Evolutionary conservation across 208 protist genomes (phyloP).

Genomic region (Trypanosoma cruzi): DNA sequence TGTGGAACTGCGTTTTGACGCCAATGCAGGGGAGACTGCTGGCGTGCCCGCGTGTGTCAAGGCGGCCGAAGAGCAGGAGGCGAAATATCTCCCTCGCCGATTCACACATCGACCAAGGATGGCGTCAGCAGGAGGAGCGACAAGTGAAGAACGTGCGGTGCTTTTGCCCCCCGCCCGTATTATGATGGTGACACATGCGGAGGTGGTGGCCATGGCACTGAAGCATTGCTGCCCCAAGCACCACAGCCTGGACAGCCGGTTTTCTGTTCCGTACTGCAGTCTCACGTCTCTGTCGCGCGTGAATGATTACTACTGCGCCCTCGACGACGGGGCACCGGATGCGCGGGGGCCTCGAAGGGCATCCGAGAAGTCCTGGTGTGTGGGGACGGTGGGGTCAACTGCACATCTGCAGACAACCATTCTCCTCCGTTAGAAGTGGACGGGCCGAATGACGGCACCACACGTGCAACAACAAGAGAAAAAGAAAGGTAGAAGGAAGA

Average conservation of each 20-base stretch:
- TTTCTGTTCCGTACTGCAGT: constrained; percentile 83
- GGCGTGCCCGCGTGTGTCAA: constrained; percentile 46
- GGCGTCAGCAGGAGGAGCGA: not conserved
- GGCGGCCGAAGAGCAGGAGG: constrained; percentile 41
- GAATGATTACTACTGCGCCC: constrained; percentile 58
- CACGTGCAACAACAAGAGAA: not conserved
- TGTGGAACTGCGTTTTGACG: constrained; percentile 49
- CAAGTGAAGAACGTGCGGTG: constrained; percentile 2
- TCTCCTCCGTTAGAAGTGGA: constrained; percentile 54
- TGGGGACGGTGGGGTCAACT: constrained; percentile 53
- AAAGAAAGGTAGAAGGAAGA: not conserved
- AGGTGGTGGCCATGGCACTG: constrained; percentile 60
- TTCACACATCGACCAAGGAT: not conserved
- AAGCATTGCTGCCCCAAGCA: constrained; percentile 72
- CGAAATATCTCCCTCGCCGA: constrained; percentile 21
- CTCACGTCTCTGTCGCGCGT: constrained; percentile 57
- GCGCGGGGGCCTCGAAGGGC: not conserved
- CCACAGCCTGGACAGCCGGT: constrained; percentile 42
- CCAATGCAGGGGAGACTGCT: constrained; percentile 11
- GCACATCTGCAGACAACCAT: constrained; percentile 67
- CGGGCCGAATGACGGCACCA: not conserved
- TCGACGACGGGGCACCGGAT: not conserved
- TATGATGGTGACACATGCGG: constrained; percentile 80
- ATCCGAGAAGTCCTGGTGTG: constrained; percentile 35
- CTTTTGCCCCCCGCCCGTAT: constrained; percentile 74